These are phyloP conservation scores for Lasiodiplodia hormozganensis DNA, from an alignment of 2,329 filamentous ascomycete species.

Conservation along the genomic window DNA sequence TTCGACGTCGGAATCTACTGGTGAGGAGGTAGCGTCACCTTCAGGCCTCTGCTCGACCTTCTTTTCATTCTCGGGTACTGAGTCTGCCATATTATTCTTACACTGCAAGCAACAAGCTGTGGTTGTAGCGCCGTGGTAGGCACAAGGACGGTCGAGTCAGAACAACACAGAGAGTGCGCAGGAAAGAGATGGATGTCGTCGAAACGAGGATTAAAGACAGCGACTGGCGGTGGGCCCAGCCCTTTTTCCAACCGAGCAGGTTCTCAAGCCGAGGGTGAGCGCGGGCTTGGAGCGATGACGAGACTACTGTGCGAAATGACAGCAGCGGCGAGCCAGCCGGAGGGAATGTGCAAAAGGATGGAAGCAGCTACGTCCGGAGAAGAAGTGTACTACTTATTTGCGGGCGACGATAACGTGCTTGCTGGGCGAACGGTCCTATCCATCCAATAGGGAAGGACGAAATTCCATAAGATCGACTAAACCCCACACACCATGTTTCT, in stretches of 20 bases:
- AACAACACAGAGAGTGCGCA: neutral
- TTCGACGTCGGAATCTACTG: constrained; percentile 17
- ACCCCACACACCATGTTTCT: neutral
- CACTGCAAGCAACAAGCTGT: neutral
- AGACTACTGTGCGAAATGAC: constrained; percentile 3
- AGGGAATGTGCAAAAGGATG: neutral
- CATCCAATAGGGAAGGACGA: neutral
- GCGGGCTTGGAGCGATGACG: neutral
- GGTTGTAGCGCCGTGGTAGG: neutral
- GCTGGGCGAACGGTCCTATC: neutral
- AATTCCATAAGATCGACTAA: neutral
- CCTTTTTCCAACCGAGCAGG: constrained; percentile 6
- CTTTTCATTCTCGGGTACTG: constrained; percentile 7
- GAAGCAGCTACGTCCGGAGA: neutral
- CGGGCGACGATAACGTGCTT: constrained; percentile 1
- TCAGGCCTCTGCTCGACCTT: constrained; percentile 7
- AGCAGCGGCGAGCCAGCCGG: constrained; percentile 10
- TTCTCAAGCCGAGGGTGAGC: neutral
- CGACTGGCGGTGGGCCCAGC: neutral
- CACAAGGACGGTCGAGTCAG: no score
- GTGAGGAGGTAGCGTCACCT: neutral
- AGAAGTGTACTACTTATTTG: neutral
- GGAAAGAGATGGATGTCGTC: neutral
- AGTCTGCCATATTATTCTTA: neutral
- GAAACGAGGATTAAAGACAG: neutral